Base-by-base conservation (phyloP, 108 stramenopile species). In the Fistulifera solaris region DNA sequence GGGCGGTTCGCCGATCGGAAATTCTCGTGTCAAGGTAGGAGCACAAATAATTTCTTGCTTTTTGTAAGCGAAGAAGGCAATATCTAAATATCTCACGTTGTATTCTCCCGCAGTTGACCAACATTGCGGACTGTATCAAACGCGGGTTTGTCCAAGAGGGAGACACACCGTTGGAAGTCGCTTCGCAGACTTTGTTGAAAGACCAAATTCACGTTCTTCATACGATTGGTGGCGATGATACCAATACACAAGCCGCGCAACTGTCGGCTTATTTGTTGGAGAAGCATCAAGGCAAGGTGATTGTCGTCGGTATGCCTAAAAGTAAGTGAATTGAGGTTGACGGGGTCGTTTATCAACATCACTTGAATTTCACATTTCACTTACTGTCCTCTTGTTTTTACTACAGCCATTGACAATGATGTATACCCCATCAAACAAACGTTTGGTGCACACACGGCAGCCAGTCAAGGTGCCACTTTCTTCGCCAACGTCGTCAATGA, bases 171-270 rank as follows among this genome's bases (percentile, higher is more conserved):
- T 76, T 94, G 16, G 87, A 88, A 59, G 83, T 87, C 26, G 89
- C 93, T 21, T 70, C 93, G 22, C 82, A 87, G 48, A 84, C 71
- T 50, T 68, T 92, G 42, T 65, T 88, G 61, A 75, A 71, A 45
- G 86, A 87, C 60, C 56, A 85, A 26, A 70, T 88, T 47, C 76
- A 84, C 48, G 84, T 94, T 48, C 60, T 94, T 39, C 93, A 94
- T 72, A 94, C 93, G 35, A 90, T 94, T 59, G 93, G 93, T 18
- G 93, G 93, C 27, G 93, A 94, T 60, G 93, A 94, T 48, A 94
- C 93, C 56, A 94, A 89, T 67, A 94, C 93, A 13, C 93, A 94
- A 57, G 93, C 93, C 26, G 93, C 89, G 15, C 72, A 76, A 22
- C 76, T 94, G 13, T 83, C 88, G 28, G 78, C 83, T 27, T 90